These are phyloP conservation scores for Dendrothele bispora DNA, from an alignment of 768 basidiomycete genomes.

Conservation along the genomic window DNA sequence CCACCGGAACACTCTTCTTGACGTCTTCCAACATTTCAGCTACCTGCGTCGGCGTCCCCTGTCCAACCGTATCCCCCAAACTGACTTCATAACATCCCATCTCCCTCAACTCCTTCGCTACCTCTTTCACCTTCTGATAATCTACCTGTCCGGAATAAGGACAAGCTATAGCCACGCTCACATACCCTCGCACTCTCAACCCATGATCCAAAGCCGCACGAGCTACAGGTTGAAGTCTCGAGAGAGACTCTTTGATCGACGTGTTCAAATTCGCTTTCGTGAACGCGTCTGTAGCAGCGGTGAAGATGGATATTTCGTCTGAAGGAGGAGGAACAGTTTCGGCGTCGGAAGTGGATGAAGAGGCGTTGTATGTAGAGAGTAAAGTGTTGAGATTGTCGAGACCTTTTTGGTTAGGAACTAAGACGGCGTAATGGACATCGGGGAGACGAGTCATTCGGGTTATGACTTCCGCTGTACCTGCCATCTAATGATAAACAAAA, in stretches of 20 bases:
- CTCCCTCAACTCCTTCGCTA: conserved; percentile 68
- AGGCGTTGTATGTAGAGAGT: conserved; percentile 34
- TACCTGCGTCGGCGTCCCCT: conserved; percentile 73
- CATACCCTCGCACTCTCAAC: conserved; percentile 79
- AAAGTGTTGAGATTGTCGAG: conserved; percentile 66
- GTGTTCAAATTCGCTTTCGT: conserved; percentile 83
- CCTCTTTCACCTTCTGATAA: conserved; percentile 59
- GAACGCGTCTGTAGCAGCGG: conserved; percentile 86
- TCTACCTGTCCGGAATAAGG: conserved; percentile 85
- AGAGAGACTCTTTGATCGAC: conserved; percentile 68
- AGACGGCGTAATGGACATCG: conserved; percentile 71
- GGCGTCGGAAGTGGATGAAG: conserved; percentile 27
- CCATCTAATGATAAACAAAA: conserved; percentile 73
- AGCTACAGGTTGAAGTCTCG: conserved; percentile 61
- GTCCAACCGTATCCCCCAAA: conserved; percentile 90
- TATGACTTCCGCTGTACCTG: conserved; percentile 78
- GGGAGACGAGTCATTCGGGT: conserved; percentile 50
- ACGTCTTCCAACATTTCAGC: conserved; percentile 70
- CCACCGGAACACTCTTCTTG: conserved; percentile 56
- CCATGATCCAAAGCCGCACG: conserved; percentile 57
- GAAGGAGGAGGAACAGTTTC: conserved; percentile 49
- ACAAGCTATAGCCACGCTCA: conserved; percentile 81
- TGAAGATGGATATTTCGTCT: conserved; percentile 87
- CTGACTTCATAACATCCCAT: conserved; percentile 97
- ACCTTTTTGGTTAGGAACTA: conserved; percentile 79